phyloP scores from a whole-genome alignment of 2,329 filamentous ascomycete genomes.

The Colletotrichum sp. region DNA sequence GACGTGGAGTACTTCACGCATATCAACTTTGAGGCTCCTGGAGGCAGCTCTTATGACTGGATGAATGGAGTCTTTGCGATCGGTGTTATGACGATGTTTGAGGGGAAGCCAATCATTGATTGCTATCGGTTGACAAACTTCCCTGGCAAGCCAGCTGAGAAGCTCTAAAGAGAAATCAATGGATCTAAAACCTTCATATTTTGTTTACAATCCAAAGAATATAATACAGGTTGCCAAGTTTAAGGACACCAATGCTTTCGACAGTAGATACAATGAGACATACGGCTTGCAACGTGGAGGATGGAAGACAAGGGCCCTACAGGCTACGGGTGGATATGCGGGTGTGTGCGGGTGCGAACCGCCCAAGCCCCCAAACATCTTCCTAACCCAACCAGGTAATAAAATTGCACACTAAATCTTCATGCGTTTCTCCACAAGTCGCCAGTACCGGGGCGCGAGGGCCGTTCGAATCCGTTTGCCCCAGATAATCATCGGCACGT shows the following conservation, averaged over 20 bases:
- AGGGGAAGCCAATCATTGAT: constrained; percentile 25
- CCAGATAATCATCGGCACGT: constrained; percentile 34
- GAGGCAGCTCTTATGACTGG: constrained; percentile 23
- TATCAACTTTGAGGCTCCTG: constrained; percentile 25
- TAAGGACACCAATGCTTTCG: neutral
- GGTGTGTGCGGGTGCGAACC: neutral
- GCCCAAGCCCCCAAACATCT: neutral
- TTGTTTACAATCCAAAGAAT: neutral
- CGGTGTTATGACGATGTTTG: constrained; percentile 25
- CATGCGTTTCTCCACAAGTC: constrained; percentile 11
- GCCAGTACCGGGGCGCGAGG: constrained; percentile 9
- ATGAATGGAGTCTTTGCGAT: constrained; percentile 25
- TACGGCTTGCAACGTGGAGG: neutral
- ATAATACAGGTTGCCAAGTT: neutral
- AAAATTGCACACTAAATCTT: neutral
- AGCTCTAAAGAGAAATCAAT: neutral
- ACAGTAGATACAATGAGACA: neutral
- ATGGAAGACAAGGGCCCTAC: neutral
- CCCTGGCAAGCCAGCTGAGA: constrained; percentile 7
- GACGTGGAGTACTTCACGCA: constrained; percentile 28
- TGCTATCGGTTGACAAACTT: constrained; percentile 29
- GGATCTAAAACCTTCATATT: neutral
- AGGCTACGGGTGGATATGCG: too few relatives aligned
- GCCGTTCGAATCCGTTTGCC: constrained; percentile 32
- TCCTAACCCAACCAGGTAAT: neutral